Percentiles rank a stretch among this genome's conserved stretches.
Evolutionary conservation across 345 rosid species (phyloP).

Genomic region (Odontarrhena argentea): DNA sequence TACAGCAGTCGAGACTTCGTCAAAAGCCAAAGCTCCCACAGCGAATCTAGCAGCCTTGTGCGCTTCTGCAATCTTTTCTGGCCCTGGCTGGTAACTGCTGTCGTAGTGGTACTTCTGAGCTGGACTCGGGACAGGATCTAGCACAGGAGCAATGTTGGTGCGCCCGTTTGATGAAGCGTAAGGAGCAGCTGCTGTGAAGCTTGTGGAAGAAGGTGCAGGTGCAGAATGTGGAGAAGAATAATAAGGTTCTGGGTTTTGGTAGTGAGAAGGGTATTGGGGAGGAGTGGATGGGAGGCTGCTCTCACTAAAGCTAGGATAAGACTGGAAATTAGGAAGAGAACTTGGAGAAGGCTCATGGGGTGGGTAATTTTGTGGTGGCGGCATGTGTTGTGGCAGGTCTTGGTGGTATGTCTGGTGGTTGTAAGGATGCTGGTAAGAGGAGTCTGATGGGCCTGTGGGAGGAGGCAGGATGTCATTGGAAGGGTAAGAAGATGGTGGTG

Average conservation of each 20-base stretch:
- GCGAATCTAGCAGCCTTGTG: constrained; percentile 98
- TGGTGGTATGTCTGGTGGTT: constrained; percentile 59
- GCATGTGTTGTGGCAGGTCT: constrained; percentile 60
- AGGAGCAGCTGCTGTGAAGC: constrained; percentile 54
- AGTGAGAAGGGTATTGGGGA: constrained; percentile 61
- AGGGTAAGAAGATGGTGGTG: constrained; percentile 60
- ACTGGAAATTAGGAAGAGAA: constrained; percentile 81
- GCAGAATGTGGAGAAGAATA: constrained; percentile 54
- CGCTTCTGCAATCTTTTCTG: constrained; percentile 88
- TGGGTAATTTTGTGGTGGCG: constrained; percentile 56
- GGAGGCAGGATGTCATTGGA: constrained; percentile 53
- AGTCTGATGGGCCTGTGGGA: constrained; percentile 45
- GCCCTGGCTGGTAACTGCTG: constrained; percentile 80
- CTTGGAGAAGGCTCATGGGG: constrained; percentile 58
- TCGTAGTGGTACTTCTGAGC: constrained; percentile 65
- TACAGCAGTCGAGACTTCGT: constrained; percentile 84
- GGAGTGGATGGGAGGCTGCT: constrained; percentile 74
- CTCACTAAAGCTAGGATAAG: constrained; percentile 85
- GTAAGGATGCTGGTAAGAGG: constrained; percentile 59
- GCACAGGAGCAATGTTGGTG: constrained; percentile 39
- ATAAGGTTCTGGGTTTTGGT: constrained; percentile 69
- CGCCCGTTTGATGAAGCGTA: constrained; percentile 52
- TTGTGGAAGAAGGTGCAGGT: constrained; percentile 58
- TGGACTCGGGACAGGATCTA: constrained; percentile 51
- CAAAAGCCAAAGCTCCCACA: constrained; percentile 95